These are phyloP conservation scores for Kodamaea leandrae DNA, from an alignment of 805 yeast species.

Conservation along the genomic window DNA sequence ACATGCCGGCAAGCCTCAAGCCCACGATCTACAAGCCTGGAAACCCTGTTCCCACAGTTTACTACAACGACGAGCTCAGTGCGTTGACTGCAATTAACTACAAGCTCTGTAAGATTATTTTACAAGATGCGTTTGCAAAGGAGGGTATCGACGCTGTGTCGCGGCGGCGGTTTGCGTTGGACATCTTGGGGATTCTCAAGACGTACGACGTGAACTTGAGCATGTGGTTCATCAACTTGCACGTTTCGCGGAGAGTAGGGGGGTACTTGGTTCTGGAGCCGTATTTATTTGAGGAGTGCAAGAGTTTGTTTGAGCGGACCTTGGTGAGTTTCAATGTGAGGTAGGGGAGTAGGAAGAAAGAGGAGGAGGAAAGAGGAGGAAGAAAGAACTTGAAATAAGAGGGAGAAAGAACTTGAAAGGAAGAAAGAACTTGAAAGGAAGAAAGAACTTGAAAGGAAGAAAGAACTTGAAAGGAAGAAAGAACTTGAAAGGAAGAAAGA, in stretches of 20 bases:
- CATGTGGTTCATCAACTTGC: slow-evolving; percentile 38
- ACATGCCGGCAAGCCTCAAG: slow-evolving; percentile 28
- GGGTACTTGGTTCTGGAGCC: slow-evolving; percentile 6
- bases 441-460: not conserved
- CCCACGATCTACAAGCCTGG: slow-evolving; percentile 33
- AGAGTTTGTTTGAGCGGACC: slow-evolving; percentile 2
- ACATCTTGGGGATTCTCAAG: slow-evolving; percentile 37
- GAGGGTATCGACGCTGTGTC: not conserved
- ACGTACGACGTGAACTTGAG: slow-evolving; percentile 33
- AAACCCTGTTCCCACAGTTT: slow-evolving; percentile 31
- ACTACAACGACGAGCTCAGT: slow-evolving; percentile 34
- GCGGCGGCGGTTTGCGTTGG: slow-evolving; percentile 22
- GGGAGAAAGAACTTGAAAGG: not conserved
- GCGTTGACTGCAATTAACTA: slow-evolving; percentile 32
- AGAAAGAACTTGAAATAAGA: not conserved
- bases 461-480: not conserved
- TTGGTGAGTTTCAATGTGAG: not conserved
- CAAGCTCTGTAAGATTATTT: slow-evolving; percentile 28
- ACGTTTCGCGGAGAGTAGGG: slow-evolving; percentile 15
- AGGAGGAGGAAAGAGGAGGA: not conserved
- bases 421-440: not conserved
- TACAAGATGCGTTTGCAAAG: slow-evolving; percentile 25
- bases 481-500: not conserved
- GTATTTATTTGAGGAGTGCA: slow-evolving; percentile 9
- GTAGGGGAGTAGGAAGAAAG: not conserved